Base-by-base conservation (phyloP, 176 grass and related monocot species). In the Musa schizocarpa region DNA sequence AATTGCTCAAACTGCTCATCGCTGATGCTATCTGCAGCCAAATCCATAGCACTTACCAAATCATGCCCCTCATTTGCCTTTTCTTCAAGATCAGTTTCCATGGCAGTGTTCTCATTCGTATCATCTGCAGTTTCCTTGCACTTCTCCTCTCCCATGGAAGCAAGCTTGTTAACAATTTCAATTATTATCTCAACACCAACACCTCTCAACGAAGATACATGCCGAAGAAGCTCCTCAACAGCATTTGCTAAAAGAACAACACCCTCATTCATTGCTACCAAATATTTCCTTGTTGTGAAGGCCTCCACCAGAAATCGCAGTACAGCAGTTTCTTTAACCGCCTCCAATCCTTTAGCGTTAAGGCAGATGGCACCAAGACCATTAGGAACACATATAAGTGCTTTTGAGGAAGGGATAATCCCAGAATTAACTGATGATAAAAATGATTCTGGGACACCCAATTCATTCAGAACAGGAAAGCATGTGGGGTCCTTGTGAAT, bases 401-500 rank as follows among this genome's bases (percentile, higher is more conserved):
- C 91, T 83, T 95, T 99, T 81, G 84, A 94, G 71, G 96, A 99
- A 78, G 86, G 85, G 51, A 95, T 43, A 54, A 95, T 80, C 65
- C 90, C 96, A 79, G 86, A 84, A 71, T 79, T 74, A 52, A 99
- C 90, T 74, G 96, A 99, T 9, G 82, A 84, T 69, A 99, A 77
- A 87, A 99, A 99, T 74, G 91, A 82, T 81, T 94, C 90, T 72
- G 96, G 96, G 73, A 99, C 82, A 76, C 86, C 88, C 84, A 89
- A 87, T 75, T 99, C 91, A 68, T 95, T 83, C 78, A 99, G 81
- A 82, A 87, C 76, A 87, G 81, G 73, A 84, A 92, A 99, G 81
- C 96, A 94, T 72, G 88, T 99, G 59, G 96, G 96, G 70, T 99
- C 91, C 81, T 92, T 99, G 73, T 99, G 96, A 80, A 99, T 99